Evolutionary conservation across 2,329 filamentous ascomycete genomes (phyloP), one percentile per base, ranked within the genome.

Genomic region (Lasiodiplodia hormozganensis): DNA sequence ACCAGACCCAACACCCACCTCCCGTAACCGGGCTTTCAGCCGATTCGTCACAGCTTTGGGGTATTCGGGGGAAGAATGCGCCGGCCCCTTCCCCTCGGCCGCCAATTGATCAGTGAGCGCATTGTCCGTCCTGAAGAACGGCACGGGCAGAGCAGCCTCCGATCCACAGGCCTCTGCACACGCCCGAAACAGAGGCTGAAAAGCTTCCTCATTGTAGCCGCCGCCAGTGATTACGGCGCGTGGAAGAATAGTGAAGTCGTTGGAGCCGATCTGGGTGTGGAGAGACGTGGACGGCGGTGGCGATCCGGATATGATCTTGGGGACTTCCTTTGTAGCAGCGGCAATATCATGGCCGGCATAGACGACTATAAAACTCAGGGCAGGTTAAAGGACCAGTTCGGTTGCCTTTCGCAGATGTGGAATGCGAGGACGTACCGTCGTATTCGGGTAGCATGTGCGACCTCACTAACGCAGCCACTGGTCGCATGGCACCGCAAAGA

Each of bases 121-220:
- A 16, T 57, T 36, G 53, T 36, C 31, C 2, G 21, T 34, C 31
- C 53, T n/a, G 31, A 57, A 38, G 18, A 57, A 57, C 1, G 53
- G 53, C 16, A 57, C 53, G 1, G 53, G 53, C 16, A 57, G 53
- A 12, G 18, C 21, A 8, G 7, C 53, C 14, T 57, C 28, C 18
- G 28, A 18, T 36, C 53, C 53, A 34, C 28, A 57, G 16, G 53
- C 53, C 5, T 57, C 14, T 6, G 7, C 53, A 21, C 53, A 57
- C 11, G 25, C 53, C 16, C 14, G 53, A 34, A n/a, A 57, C 2
- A 57, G 53, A 7, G 53, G 38, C 31, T 57, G 18, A 11, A 57
- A 38, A n/a, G 53, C 53, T 38, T 57, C 53, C 1, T 57, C 53
- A 7, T n/a, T 25, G 53, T 57, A 57, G 53, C 53, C 53, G 31